Evolutionary conservation across 768 basidiomycete genomes (phyloP).

Genomic region (Thelephora ganbajun): DNA sequence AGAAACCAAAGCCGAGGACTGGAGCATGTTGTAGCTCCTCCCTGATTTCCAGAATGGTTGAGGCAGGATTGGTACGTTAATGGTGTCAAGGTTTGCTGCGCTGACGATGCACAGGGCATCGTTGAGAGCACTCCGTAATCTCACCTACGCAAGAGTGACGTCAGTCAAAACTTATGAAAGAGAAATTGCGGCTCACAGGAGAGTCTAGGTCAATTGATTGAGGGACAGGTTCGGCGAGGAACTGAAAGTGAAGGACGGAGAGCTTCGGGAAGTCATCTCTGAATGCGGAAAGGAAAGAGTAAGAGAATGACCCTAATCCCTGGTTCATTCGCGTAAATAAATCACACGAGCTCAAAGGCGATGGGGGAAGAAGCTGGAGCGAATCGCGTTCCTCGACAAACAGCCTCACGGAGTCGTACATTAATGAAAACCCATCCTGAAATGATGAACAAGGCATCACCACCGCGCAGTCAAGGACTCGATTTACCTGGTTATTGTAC

Average conservation of each 20-base stretch:
- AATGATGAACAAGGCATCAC: too few relatives aligned
- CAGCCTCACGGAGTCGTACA: constrained; percentile 54
- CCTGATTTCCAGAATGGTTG: constrained; percentile 15
- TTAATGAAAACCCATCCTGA: constrained; percentile 38
- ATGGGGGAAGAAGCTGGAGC: constrained; percentile 36
- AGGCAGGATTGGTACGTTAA: constrained; percentile 18
- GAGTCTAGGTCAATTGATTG: constrained; percentile 22
- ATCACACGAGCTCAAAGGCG: not conserved
- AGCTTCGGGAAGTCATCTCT: constrained; percentile 58
- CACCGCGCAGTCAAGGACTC: constrained; percentile 23
- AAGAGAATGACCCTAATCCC: constrained; percentile 58
- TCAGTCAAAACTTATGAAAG: not conserved
- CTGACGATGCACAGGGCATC: constrained; percentile 37
- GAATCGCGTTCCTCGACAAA: constrained; percentile 67
- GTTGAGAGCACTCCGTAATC: constrained; percentile 35
- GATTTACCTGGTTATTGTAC: constrained; percentile 35
- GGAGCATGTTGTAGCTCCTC: constrained; percentile 14
- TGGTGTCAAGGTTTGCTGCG: constrained; percentile 15
- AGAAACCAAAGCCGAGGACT: constrained; percentile 21
- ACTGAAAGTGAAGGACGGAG: constrained; percentile 40
- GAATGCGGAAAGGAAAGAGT: constrained; percentile 41
- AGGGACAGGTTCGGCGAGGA: constrained; percentile 35
- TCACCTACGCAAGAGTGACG: constrained; percentile 16
- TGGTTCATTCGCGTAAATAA: constrained; percentile 14
- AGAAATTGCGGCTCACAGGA: constrained; percentile 22